Conservation (phyloP, 148 eudicot genomes). For the Tetragonia tetragonoides region DNA sequence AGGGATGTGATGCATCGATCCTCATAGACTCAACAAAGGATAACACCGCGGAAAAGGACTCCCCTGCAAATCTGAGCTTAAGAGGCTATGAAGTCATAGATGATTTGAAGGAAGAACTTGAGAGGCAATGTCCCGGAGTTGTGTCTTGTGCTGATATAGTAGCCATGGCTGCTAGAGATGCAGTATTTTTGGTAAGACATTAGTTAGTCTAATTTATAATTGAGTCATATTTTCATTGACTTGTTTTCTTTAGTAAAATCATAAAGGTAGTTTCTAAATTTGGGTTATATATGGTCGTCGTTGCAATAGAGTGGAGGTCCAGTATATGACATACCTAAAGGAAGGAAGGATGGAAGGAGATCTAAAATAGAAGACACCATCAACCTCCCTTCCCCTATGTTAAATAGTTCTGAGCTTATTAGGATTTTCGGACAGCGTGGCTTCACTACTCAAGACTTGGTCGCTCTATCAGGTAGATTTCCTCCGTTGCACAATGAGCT, state of each 20-base stretch:
- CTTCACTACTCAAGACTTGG: conserved; percentile 73
- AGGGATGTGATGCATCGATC: conserved; percentile 94
- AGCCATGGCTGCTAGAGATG: conserved; percentile 89
- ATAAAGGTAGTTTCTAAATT: conserved; percentile 1
- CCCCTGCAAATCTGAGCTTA: conserved; percentile 81
- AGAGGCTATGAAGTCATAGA: conserved; percentile 80
- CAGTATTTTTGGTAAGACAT: conserved; percentile 66
- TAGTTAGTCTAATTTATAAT: not conserved
- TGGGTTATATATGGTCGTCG: not conserved
- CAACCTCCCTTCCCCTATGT: conserved; percentile 58
- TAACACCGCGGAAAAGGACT: conserved; percentile 88
- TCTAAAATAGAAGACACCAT: conserved; percentile 82
- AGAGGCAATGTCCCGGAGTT: conserved; percentile 70
- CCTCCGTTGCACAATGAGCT: not conserved
- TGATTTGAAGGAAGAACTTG: conserved; percentile 51
- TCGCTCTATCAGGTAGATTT: conserved; percentile 72
- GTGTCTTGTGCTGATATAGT: conserved; percentile 91
- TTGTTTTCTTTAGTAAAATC: no score
- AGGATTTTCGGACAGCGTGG: conserved; percentile 63
- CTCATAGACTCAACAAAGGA: conserved; percentile 72
- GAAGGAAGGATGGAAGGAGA: conserved; percentile 81
- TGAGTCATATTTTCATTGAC: no score
- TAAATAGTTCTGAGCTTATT: conserved; percentile 65
- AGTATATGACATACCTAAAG: conserved; percentile 76
- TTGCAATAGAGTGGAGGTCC: conserved; percentile 73